These are phyloP conservation scores for Stagonosporopsis cucurbitacearum DNA, from an alignment of 2,329 filamentous ascomycete genomes.

Conservation along the genomic window DNA sequence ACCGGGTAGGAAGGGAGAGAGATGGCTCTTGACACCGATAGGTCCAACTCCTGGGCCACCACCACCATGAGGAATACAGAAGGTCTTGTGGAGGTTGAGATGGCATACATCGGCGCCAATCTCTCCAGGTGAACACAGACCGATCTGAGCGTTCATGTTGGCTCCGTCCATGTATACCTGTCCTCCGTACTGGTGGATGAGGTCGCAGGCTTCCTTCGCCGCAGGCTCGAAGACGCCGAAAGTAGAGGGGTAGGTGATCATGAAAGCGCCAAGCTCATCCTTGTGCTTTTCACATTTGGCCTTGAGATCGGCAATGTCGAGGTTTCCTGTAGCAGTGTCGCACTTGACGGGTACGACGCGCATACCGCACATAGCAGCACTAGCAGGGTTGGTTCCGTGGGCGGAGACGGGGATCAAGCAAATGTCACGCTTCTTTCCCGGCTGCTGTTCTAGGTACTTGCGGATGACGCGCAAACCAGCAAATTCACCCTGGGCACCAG, in stretches of 20 bases:
- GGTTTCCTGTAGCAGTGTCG: conserved; percentile 82
- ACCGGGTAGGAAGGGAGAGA: conserved; percentile 76
- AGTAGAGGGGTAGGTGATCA: conserved; percentile 96
- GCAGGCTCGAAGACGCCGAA: conserved; percentile 94
- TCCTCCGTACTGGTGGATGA: conserved; percentile 86
- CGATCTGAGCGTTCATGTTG: conserved; percentile 98
- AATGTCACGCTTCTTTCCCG: conserved; percentile 77
- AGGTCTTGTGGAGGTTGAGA: conserved; percentile 97
- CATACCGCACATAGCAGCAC: conserved; percentile 95
- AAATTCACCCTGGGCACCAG: conserved; percentile 94
- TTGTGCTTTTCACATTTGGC: conserved; percentile 88
- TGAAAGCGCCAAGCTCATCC: conserved; percentile 86
- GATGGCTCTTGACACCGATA: conserved; percentile 86
- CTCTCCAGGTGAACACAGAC: conserved; percentile 90
- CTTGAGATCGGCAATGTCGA: conserved; percentile 84
- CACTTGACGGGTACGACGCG: conserved; percentile 92
- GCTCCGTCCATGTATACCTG: conserved; percentile 99
- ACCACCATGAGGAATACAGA: conserved; percentile 96
- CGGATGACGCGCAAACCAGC: conserved; percentile 87
- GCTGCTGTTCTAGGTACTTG: conserved; percentile 76
- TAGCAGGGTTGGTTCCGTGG: conserved; percentile 94
- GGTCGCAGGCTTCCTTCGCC: conserved; percentile 81
- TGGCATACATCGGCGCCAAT: conserved; percentile 97
- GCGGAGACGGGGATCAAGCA: conserved; percentile 95
- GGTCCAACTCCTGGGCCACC: conserved; percentile 93